phyloP scores from a whole-genome alignment of 2,329 filamentous ascomycete species.

The Coccinonectria pachysandricola region DNA sequence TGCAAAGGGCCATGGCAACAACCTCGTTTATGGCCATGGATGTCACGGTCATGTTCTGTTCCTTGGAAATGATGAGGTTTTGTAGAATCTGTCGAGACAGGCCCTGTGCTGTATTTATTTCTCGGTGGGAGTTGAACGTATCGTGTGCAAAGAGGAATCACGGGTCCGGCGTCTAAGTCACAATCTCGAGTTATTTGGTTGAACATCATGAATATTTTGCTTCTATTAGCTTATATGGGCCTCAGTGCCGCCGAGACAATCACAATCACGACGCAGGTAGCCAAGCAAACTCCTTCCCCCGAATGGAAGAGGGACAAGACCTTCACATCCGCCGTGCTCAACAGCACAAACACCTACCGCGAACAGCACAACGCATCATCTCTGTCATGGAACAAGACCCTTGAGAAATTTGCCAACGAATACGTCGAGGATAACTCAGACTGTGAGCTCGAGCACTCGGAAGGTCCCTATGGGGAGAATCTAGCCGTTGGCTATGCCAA shows the following conservation, averaged over 20 bases:
- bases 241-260: conserved; percentile 19
- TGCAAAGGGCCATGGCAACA: too few species aligned
- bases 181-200: too few species aligned
- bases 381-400: conserved; percentile 55
- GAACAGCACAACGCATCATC: conserved; percentile 47
- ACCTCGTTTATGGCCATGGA: too few species aligned
- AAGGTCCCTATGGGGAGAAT: conserved; percentile 63
- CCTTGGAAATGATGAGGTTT: too few species aligned
- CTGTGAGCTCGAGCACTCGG: conserved; percentile 45
- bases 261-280: conserved; percentile 24
- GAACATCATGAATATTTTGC: too few species aligned
- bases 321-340: conserved; percentile 48
- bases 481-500: conserved; percentile 57
- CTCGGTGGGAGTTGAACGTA: too few species aligned
- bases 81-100: too few species aligned
- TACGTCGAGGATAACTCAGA: conserved; percentile 32
- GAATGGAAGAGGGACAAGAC: conserved; percentile 18
- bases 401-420: conserved; percentile 41
- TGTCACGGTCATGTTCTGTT: too few species aligned
- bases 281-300: conserved; percentile 27
- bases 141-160: too few species aligned
- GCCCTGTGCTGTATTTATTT: too few species aligned
- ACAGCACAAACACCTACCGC: conserved; percentile 58
- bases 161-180: too few species aligned
- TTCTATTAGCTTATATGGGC: too few species aligned